Evolutionary conservation across 2,329 filamentous ascomycete genomes (phyloP).

Genomic region (Lecanosticta acicola): DNA sequence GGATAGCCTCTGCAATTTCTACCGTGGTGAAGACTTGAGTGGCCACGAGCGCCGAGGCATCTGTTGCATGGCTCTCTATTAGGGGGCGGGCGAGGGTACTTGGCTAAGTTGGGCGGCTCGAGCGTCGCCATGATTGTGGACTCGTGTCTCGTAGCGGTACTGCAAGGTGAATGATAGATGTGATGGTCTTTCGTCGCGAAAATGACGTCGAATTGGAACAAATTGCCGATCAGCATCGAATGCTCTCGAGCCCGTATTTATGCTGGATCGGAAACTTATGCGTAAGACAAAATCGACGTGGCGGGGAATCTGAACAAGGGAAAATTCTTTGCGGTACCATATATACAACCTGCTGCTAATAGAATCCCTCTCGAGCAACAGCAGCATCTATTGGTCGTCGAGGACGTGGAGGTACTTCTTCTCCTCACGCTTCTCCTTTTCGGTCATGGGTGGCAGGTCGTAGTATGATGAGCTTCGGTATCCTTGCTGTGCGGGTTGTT

Average conservation of each 20-base stretch:
- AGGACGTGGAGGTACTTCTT: conserved; percentile 95
- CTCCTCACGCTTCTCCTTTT: conserved; percentile 90
- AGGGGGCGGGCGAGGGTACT: no score
- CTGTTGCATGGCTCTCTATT: no score
- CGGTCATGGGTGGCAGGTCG: conserved; percentile 88
- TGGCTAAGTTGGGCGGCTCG: no score
- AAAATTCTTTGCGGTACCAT: conserved; percentile 8
- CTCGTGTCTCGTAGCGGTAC: no score
- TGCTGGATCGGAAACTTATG: not conserved
- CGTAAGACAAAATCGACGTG: conserved; percentile 2
- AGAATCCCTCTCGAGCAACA: not conserved
- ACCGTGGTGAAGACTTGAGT: not conserved
- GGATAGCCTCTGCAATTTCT: not conserved
- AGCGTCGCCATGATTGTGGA: no score
- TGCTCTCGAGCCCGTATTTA: not conserved
- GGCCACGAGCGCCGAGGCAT: not conserved
- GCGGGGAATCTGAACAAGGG: no score
- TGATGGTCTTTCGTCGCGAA: no score
- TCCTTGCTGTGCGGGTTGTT: conserved; percentile 60
- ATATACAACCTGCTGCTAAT: conserved; percentile 4
- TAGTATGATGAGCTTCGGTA: conserved; percentile 86
- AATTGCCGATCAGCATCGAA: no score
- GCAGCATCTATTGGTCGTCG: conserved; percentile 64
- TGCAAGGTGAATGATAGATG: no score
- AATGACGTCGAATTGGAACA: no score